Evolutionary conservation across 192 early-diverging fungal species (phyloP), one percentile per base, ranked within the genome.

Genomic region (Mycoemilia scoparia): DNA sequence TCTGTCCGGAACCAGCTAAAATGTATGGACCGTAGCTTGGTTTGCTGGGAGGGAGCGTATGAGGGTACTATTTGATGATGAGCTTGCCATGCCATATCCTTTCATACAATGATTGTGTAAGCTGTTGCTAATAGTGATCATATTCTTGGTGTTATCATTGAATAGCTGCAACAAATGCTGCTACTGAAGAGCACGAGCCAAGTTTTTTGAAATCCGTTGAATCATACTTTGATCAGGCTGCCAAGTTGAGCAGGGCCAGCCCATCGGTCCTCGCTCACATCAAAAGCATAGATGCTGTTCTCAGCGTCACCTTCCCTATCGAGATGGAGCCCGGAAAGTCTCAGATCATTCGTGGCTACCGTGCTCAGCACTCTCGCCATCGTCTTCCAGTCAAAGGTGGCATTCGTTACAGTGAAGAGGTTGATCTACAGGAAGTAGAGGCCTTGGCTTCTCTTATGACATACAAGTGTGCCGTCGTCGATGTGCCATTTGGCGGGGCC

Each of bases 401-500:
- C 34, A 84, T 84, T 43, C 77, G 82, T 21, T 84, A 68, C 58
- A 72, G 77, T 22, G 65, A 70, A 3, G 77, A 70, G 27, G 82
- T 84, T 17, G 79, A 84, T 45, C 48, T 82, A 24, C 75, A 84
- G 28, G 82, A 84, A 38, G 82, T 84, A 13, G 73, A 78, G 49
- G 82, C 82, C 6, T 64, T 84, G 31, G 77, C 82, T 11, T 71
- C 79, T 7, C 56, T 84, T 32, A 84, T 84, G 82, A 82, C 82
- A 22, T 84, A 67, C 61, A 84, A 84, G 61, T 82, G 79, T 45
- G 82, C 82, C 22, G 76, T 82, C 9, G 79, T 84, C 14, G 79
- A 84, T 45, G 82, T 84, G 40, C 82, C 82, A 33, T 85, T 73
- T 65, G 73, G 75, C 36, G 54, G 57, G 22, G 82, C 79, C 42